These are phyloP conservation scores for Cicer arietinum DNA, from an alignment of 306 rosid species.

Conservation along the genomic window DNA sequence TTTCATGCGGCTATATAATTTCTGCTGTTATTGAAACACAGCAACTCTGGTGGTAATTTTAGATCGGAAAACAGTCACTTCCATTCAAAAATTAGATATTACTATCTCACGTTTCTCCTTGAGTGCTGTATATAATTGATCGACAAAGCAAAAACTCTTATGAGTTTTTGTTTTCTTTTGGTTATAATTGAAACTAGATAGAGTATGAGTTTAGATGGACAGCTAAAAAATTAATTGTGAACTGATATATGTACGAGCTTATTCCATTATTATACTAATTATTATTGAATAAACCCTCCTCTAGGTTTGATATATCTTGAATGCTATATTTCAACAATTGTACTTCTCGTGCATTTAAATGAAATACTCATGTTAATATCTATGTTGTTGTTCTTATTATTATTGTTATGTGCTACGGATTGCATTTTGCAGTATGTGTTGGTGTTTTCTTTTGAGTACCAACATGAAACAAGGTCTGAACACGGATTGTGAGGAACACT, in stretches of 20 bases:
- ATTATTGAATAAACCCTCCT: neutral
- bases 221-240: neutral
- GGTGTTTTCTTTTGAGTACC: conserved; percentile 3
- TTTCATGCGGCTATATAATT: neutral
- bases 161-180: too few species aligned
- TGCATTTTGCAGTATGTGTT: neutral
- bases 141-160: too few species aligned
- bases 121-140: neutral
- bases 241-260: conserved; percentile 1
- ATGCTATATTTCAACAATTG: neutral
- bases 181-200: too few species aligned
- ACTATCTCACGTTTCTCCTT: conserved; percentile 17
- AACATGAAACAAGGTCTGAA: neutral
- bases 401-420: neutral
- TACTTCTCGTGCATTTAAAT: too few species aligned
- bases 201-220: conserved; percentile 1
- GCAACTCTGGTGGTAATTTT: conserved; percentile 7
- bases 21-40: conserved; percentile 29
- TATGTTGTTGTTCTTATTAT: too few species aligned
- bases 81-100: conserved; percentile 4
- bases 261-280: conserved; percentile 7
- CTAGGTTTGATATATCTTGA: neutral
- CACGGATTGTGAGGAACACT: neutral
- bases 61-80: conserved; percentile 7
- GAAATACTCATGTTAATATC: too few species aligned